A percentile compares a stretch with the other conserved stretches of the same genome.
phyloP scores from a whole-genome alignment of 768 basidiomycete species.

The Auricularia sp. region DNA sequence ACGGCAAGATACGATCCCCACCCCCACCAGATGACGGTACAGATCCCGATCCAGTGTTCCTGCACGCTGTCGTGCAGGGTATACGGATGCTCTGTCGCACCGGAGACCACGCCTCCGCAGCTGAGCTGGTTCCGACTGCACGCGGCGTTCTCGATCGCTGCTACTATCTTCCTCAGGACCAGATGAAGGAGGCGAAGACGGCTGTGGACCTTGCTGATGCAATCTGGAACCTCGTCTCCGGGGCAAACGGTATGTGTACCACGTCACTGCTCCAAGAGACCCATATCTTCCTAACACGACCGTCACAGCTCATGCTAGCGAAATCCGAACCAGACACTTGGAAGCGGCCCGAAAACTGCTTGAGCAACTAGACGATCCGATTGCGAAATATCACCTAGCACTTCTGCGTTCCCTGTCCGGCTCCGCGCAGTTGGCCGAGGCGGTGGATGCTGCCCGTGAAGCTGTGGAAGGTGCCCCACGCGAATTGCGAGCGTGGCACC shows the following conservation, averaged over 20 bases:
- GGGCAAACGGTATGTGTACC: constrained; percentile 45
- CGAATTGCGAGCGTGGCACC: constrained; percentile 77
- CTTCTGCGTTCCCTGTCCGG: constrained; percentile 59
- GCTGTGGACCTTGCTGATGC: constrained; percentile 61
- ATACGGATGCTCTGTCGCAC: constrained; percentile 63
- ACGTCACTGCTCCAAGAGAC: not conserved
- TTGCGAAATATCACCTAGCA: constrained; percentile 71
- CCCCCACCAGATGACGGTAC: constrained; percentile 26
- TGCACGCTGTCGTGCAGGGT: constrained; percentile 69
- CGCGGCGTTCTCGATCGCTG: constrained; percentile 14
- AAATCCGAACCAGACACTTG: constrained; percentile 49
- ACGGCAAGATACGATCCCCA: not conserved
- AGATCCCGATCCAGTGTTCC: constrained; percentile 64
- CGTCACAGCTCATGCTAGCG: constrained; percentile 53
- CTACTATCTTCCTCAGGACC: constrained; percentile 14
- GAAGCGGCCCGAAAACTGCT: constrained; percentile 43
- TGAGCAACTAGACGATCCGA: constrained; percentile 37
- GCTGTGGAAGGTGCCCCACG: constrained; percentile 62
- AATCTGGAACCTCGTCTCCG: constrained; percentile 59
- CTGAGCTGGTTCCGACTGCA: constrained; percentile 48
- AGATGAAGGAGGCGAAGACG: constrained; percentile 39
- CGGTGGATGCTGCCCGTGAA: constrained; percentile 52
- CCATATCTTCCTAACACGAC: not conserved
- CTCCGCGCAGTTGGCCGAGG: constrained; percentile 50
- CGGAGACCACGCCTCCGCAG: constrained; percentile 55